Base-by-base conservation (phyloP, 306 rosid species). In the Sicyos baderoa region DNA sequence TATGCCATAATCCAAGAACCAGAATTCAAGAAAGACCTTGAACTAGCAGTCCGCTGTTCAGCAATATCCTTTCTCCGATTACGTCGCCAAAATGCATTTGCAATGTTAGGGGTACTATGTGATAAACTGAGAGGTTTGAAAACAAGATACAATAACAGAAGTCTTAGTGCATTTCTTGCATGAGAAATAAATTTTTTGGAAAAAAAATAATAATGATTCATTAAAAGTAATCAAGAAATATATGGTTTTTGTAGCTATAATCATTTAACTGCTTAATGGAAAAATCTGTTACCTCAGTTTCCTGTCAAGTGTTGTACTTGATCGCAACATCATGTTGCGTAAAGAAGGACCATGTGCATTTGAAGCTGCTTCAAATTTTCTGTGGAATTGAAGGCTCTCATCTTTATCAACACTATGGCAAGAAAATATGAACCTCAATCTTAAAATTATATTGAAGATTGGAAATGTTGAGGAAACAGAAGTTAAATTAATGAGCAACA, bases 1-100 rank as follows among this genome's bases (percentile, higher is more conserved):
- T 25, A 25, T 25, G 29, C 29, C 29, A 25, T 25, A 25, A 25
- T 25, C 29, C 29, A 25, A 25, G 29, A 25, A 25, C 29, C 29
- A 25, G 29, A 25, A 25, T 25, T 25, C 29, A 25, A 25, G 29
- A 25, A 25, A 25, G 29, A 25, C 29, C 99, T 94, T 82, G 99
- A 94, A 82, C 99, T 90, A 82, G 97, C 99, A 54, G 99, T 94
- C 83, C 99, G 86, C 84, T 90, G 99, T 75, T 94, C 97, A 70
- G 89, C 94, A 86, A 94, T 88, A 83, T 69, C 88, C 89, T 86
- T 94, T 85, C 87, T 88, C 86, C 97, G 95, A 84, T 89, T 90
- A 76, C 96, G 95, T 80, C 97, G 91, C 89, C 99, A 88, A 86
- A 90, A 90, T 73, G 90, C 79, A 81, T 86, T 81, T 82, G 97